Conservation (phyloP, 1,139 yeast genomes). For the Magnusiomyces paraingens region DNA sequence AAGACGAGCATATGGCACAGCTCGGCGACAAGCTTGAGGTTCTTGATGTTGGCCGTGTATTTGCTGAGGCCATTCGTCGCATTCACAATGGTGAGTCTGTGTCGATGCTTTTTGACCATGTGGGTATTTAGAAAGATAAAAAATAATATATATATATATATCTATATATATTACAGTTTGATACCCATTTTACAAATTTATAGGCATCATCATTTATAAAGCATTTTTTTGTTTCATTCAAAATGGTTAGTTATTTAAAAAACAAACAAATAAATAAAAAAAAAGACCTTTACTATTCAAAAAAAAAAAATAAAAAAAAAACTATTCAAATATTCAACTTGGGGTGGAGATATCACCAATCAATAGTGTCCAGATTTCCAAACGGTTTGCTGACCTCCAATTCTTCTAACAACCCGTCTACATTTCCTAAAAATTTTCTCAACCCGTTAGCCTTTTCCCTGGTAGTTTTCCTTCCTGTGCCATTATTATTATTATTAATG, state of each 20-base stretch:
- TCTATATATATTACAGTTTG: neutral
- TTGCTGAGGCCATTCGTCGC: constrained; percentile 92
- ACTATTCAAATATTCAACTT: too few species aligned
- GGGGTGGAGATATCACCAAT: constrained; percentile 37
- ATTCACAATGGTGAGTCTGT: constrained; percentile 97
- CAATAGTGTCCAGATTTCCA: constrained; percentile 39
- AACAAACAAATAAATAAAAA: too few species aligned
- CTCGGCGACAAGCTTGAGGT: constrained; percentile 63
- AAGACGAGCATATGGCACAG: constrained; percentile 44
- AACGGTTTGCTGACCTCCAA: constrained; percentile 42
- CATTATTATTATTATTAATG: neutral
- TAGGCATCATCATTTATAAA: neutral
- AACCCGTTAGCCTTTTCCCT: constrained; percentile 52
- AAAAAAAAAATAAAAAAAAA: too few species aligned
- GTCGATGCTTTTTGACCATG: constrained; percentile 82
- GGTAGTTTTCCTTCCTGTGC: constrained; percentile 28
- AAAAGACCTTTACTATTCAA: too few species aligned
- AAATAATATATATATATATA: neutral
- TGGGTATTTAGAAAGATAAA: constrained; percentile 18
- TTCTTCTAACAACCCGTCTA: constrained; percentile 43
- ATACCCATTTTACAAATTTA: too few species aligned
- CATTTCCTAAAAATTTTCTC: constrained; percentile 41
- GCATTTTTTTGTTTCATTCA: too few species aligned
- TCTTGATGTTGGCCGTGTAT: constrained; percentile 76
- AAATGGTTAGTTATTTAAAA: too few species aligned